These are phyloP conservation scores for Fagus sylvatica DNA, from an alignment of 306 rosid species.

Conservation along the genomic window DNA sequence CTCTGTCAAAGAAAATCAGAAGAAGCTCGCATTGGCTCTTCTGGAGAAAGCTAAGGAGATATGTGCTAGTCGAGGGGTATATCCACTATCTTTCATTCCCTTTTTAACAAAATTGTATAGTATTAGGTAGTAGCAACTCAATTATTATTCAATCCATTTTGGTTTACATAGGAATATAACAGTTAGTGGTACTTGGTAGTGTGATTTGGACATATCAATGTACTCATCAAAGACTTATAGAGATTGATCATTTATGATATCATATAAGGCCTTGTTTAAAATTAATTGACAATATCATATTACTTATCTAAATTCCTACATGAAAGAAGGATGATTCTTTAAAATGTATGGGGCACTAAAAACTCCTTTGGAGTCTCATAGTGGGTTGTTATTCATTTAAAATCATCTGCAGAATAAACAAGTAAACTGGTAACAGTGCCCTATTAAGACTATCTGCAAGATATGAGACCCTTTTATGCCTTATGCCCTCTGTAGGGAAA, in stretches of 20 bases:
- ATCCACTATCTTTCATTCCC: background rate
- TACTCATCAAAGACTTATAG: too few relatives aligned
- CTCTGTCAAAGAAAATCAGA: slow-evolving; percentile 38
- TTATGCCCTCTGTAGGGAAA: too few relatives aligned
- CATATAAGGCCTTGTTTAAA: background rate
- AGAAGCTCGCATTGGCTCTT: slow-evolving; percentile 36
- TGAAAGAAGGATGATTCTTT: background rate
- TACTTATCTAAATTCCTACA: background rate
- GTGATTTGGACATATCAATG: background rate
- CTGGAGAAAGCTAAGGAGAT: slow-evolving; percentile 51
- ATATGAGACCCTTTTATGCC: too few relatives aligned
- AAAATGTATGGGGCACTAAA: background rate
- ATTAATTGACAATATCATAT: background rate
- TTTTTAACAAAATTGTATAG: background rate
- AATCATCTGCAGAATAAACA: background rate
- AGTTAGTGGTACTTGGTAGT: background rate
- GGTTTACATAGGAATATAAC: background rate
- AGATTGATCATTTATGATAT: background rate
- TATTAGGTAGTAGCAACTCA: background rate
- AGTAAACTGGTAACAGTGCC: background rate
- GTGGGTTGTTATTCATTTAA: background rate
- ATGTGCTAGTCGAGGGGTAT: slow-evolving; percentile 52
- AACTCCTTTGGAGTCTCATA: background rate
- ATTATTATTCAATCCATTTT: background rate
- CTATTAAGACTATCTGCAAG: background rate